Conservation (phyloP, 371 early-diverging fungal genomes). For the Mortierella sp. region DNA sequence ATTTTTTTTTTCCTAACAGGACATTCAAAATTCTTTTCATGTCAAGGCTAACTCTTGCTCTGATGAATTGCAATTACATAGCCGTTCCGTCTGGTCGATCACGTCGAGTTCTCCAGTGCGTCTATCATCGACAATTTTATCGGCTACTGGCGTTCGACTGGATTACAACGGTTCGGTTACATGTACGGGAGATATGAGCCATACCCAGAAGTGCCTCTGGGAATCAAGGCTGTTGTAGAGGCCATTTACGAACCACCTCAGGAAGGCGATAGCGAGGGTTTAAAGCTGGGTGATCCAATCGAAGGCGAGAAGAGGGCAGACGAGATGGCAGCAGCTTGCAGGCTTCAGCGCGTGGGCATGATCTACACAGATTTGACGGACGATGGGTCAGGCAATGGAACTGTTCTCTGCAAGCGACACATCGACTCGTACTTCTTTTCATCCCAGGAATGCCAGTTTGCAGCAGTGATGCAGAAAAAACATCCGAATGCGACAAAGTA, state of each 20-base stretch:
- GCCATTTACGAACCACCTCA: constrained; percentile 97
- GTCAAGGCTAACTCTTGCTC: neutral
- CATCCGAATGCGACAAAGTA: constrained; percentile 81
- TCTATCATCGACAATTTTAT: constrained; percentile 91
- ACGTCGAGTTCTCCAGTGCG: constrained; percentile 96
- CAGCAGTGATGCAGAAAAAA: constrained; percentile 88
- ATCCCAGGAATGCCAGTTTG: constrained; percentile 91
- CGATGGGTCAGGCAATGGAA: constrained; percentile 85
- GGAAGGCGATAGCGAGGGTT: constrained; percentile 83
- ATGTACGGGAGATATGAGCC: constrained; percentile 95
- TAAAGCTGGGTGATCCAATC: constrained; percentile 70
- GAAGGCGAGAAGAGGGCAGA: constrained; percentile 72
- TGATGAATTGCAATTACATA: constrained; percentile 41
- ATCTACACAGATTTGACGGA: constrained; percentile 95
- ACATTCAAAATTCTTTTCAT: neutral
- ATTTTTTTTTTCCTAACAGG: neutral
- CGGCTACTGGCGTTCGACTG: constrained; percentile 88
- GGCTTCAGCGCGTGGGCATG: constrained; percentile 90
- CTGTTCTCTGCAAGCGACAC: constrained; percentile 89
- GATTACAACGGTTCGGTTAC: constrained; percentile 93
- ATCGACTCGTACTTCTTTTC: constrained; percentile 95
- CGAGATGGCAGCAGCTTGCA: constrained; percentile 78
- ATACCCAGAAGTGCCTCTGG: constrained; percentile 93
- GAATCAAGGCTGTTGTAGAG: constrained; percentile 97
- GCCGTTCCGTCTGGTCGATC: constrained; percentile 97